Percentiles rank a stretch among this genome's conserved stretches.
These are phyloP conservation scores for Heliamphora pulchella DNA, from an alignment of 179 eudicot genomes.

Conservation along the genomic window DNA sequence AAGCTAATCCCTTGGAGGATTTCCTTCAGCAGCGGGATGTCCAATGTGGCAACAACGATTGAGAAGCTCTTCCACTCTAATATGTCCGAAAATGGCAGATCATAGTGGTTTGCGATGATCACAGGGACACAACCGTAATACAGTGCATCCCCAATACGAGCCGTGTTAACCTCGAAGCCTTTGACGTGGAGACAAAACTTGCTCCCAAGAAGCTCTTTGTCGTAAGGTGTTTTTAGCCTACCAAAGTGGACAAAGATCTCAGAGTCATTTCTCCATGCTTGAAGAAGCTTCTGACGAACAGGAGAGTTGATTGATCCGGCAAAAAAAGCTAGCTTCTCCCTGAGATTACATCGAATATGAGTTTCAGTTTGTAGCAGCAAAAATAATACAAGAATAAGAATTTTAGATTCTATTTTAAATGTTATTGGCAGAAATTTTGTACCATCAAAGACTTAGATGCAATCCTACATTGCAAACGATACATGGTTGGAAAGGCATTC, in stretches of 20 bases:
- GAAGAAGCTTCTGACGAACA: conserved; percentile 50
- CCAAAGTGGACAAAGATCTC: conserved; percentile 49
- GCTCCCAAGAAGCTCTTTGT: conserved; percentile 52
- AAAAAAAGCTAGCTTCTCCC: conserved; percentile 73
- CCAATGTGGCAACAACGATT: conserved; percentile 40
- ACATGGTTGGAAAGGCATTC: too few species aligned
- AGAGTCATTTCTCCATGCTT: conserved; percentile 55
- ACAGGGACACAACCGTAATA: conserved; percentile 91
- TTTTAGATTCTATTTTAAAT: too few species aligned
- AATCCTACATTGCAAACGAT: too few species aligned
- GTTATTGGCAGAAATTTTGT: too few species aligned
- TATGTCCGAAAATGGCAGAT: conserved; percentile 75
- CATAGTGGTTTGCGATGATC: conserved; percentile 71
- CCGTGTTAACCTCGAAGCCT: conserved; percentile 89
- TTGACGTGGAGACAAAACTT: conserved; percentile 78
- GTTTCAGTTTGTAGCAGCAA: not conserved
- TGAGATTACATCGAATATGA: conserved; percentile 22
- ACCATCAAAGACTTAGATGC: too few species aligned
- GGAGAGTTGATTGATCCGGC: conserved; percentile 82
- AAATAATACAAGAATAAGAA: not conserved
- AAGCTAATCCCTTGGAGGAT: conserved; percentile 37
- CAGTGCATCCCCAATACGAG: conserved; percentile 70
- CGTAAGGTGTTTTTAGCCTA: conserved; percentile 55
- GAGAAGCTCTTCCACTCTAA: conserved; percentile 70
- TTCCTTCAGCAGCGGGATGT: conserved; percentile 62